A percentile compares a stretch with the other conserved stretches of the same genome.
Conservation (phyloP, 78 protist species). For the Dictyostelium brefeldianum region DNA sequence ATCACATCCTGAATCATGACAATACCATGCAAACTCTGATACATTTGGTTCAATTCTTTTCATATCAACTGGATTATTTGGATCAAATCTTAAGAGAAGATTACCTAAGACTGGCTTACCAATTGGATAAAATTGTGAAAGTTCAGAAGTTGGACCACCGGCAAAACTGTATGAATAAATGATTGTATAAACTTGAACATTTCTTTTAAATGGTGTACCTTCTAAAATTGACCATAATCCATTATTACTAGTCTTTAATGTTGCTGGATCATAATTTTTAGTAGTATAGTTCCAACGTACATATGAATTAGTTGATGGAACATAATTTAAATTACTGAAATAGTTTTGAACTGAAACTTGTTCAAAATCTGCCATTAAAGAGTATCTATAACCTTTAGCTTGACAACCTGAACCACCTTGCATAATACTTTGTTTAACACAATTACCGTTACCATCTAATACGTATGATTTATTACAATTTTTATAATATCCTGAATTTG, state of each 20-base stretch:
- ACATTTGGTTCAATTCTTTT: not conserved
- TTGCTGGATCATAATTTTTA: not conserved
- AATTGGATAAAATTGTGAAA: conserved; percentile 19
- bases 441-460: not conserved
- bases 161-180: not conserved
- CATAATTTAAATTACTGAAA: not conserved
- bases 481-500: too few species aligned
- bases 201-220: conserved; percentile 11
- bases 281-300: conserved; percentile 6
- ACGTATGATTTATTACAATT: too few species aligned
- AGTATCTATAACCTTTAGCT: conserved; percentile 27
- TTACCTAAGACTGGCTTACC: not conserved
- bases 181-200: conserved; percentile 35
- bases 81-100: conserved; percentile 34
- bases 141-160: not conserved
- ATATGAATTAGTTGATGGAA: not conserved
- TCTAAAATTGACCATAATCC: not conserved
- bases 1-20: conserved; percentile 43
- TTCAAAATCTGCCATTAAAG: conserved; percentile 44
- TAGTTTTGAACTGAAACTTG: not conserved
- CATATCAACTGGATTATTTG: conserved; percentile 16
- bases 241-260: not conserved
- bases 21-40: conserved; percentile 21
- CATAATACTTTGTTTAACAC: conserved; percentile 23
- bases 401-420: conserved; percentile 37